Conservation (phyloP, 495 filamentous ascomycete genomes). For the Aspergillus hancockii region DNA sequence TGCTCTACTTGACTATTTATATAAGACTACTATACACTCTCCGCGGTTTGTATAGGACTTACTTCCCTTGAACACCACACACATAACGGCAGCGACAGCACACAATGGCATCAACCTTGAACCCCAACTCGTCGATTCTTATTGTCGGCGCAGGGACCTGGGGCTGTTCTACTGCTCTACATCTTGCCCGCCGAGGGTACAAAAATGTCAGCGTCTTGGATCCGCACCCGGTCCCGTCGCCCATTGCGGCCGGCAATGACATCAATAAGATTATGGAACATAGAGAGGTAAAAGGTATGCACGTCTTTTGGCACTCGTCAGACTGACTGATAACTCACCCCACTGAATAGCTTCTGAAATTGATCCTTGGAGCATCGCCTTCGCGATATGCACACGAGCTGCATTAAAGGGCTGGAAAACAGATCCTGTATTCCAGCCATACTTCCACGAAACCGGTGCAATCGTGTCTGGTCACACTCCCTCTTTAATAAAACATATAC, state of each 20-base stretch:
- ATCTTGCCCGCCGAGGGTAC: constrained; percentile 51
- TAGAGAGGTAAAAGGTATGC: constrained; percentile 42
- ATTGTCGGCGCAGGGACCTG: constrained; percentile 53
- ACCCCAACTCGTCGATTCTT: constrained; percentile 28
- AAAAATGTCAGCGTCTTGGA: constrained; percentile 50
- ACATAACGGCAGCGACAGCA: neutral
- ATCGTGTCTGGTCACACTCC: constrained; percentile 44
- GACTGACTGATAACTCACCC: neutral
- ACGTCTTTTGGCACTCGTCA: neutral
- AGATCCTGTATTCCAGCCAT: constrained; percentile 48
- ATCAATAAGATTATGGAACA: constrained; percentile 59
- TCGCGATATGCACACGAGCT: constrained; percentile 35
- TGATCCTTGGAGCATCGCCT: constrained; percentile 34
- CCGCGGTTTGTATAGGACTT: neutral
- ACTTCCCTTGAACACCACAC: neutral
- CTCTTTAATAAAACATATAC: constrained; percentile 37
- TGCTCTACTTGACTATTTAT: neutral
- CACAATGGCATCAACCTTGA: constrained; percentile 18
- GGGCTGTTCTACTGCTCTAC: constrained; percentile 54
- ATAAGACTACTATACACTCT: neutral
- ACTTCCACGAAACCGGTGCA: constrained; percentile 52
- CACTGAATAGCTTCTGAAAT: constrained; percentile 15
- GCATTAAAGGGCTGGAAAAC: constrained; percentile 47
- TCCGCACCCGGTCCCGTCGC: constrained; percentile 44
- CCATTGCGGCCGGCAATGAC: constrained; percentile 56